phyloP scores from a whole-genome alignment of 345 rosid genomes.

The Capsella bursapastoris region DNA sequence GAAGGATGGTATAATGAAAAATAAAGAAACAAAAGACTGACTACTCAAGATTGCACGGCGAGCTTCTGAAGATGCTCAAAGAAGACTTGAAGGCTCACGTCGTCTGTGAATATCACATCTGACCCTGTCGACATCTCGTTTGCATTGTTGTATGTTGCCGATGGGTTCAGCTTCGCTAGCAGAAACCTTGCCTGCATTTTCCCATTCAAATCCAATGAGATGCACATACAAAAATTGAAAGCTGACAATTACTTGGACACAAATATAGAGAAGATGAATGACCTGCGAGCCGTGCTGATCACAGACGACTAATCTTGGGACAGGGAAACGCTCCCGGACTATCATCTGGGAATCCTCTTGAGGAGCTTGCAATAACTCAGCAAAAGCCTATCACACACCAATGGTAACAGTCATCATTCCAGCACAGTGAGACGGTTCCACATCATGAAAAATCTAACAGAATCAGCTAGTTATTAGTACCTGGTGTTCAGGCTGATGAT shows the following conservation, averaged over 20 bases:
- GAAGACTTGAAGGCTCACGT: slow-evolving; percentile 94
- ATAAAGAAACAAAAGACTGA: background rate
- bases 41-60: slow-evolving; percentile 82
- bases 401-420: background rate
- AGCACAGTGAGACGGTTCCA: background rate
- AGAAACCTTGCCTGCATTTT: slow-evolving; percentile 84
- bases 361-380: slow-evolving; percentile 82
- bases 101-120: slow-evolving; percentile 89
- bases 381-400: slow-evolving; percentile 67
- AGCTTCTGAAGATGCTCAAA: slow-evolving; percentile 94
- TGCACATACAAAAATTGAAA: background rate
- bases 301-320: slow-evolving; percentile 92
- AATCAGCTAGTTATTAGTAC: slow-evolving; percentile 42
- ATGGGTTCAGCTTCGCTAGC: slow-evolving; percentile 92
- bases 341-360: slow-evolving; percentile 72
- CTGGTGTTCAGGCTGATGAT: slow-evolving; percentile 90
- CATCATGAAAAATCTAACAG: background rate
- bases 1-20: background rate
- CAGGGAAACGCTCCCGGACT: slow-evolving; percentile 88
- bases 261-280: background rate
- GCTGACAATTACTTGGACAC: background rate
- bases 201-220: background rate
- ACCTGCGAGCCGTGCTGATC: slow-evolving; percentile 99
- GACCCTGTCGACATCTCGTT: slow-evolving; percentile 80
- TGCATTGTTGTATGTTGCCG: slow-evolving; percentile 84